phyloP scores from a whole-genome alignment of 2,329 filamentous ascomycete species.

The Fusarium falciforme region DNA sequence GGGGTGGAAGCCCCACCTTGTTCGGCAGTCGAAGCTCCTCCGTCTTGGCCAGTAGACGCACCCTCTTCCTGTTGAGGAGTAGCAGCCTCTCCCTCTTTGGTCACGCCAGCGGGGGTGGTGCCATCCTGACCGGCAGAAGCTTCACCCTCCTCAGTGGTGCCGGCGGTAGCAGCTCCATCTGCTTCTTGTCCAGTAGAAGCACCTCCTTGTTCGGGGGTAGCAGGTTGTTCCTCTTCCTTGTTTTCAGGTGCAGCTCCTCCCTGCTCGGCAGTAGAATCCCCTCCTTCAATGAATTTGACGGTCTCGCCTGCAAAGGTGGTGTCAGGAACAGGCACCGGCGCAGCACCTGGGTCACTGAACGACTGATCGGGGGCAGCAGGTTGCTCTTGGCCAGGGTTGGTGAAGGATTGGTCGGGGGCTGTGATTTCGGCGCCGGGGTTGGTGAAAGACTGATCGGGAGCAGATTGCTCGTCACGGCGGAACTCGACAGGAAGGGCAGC shows the following conservation, averaged over 20 bases:
- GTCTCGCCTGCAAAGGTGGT: neutral
- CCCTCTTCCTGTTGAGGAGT: neutral
- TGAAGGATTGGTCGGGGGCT: neutral
- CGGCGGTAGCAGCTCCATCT: neutral
- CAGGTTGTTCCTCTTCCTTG: neutral
- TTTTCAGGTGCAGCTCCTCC: neutral
- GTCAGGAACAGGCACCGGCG: neutral
- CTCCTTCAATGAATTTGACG: neutral
- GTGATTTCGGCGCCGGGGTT: neutral
- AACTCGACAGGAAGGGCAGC: neutral
- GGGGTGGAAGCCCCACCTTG: neutral
- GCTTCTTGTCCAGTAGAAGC: neutral
- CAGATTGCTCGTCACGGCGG: neutral
- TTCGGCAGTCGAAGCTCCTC: neutral
- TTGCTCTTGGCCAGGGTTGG: neutral
- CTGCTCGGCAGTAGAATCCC: neutral
- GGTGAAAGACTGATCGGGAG: neutral
- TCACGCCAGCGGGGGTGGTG: neutral
- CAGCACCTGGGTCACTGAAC: neutral
- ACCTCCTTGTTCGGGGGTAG: neutral
- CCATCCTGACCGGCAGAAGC: neutral
- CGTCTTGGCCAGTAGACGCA: neutral
- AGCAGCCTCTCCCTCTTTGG: neutral
- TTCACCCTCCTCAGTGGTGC: neutral
- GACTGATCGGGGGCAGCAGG: neutral